These are phyloP conservation scores for Hansfordia pulvinata DNA, from an alignment of 2,329 filamentous ascomycete species.

Conservation along the genomic window DNA sequence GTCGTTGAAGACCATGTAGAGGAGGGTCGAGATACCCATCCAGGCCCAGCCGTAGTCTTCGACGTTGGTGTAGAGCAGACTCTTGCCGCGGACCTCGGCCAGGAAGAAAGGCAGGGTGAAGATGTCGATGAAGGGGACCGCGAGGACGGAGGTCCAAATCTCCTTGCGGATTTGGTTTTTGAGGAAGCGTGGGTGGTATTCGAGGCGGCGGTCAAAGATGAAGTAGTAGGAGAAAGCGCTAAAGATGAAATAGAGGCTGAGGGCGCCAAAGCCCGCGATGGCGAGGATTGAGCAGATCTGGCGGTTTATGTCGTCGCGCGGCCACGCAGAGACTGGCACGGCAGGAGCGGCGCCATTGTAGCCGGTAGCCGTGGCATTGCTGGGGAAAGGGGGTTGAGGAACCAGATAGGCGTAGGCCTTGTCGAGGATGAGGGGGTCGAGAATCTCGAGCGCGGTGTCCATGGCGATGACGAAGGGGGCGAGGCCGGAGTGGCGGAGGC, in stretches of 20 bases:
- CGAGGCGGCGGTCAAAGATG: constrained; percentile 35
- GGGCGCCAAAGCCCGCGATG: constrained; percentile 23
- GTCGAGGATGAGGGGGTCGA: constrained; percentile 26
- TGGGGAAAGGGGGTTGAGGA: constrained; percentile 9
- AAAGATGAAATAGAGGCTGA: constrained; percentile 46
- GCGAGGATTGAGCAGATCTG: constrained; percentile 23
- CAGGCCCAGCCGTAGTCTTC: constrained; percentile 25
- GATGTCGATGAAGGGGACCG: constrained; percentile 28
- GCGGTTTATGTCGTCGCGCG: constrained; percentile 25
- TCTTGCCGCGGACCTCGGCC: constrained; percentile 30
- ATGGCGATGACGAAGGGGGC: too few relatives aligned
- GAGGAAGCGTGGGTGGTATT: constrained; percentile 32
- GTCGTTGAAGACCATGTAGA: constrained; percentile 32
- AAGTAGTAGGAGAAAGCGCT: constrained; percentile 60
- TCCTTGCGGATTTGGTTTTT: constrained; percentile 31
- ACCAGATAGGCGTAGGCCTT: constrained; percentile 24
- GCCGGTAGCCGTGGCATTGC: constrained; percentile 5
- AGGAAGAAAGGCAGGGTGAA: constrained; percentile 31
- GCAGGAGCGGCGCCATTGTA: constrained; percentile 4
- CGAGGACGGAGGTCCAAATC: constrained; percentile 25
- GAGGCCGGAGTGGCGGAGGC: too few relatives aligned
- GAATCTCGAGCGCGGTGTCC: constrained; percentile 25
- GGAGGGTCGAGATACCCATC: constrained; percentile 20
- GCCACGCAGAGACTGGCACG: constrained; percentile 15
- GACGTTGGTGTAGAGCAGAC: constrained; percentile 24